Percentiles rank a stretch among this genome's conserved stretches.
These are phyloP conservation scores for Nigrograna mackinnonii DNA, from an alignment of 2,329 filamentous ascomycete species.

Conservation along the genomic window DNA sequence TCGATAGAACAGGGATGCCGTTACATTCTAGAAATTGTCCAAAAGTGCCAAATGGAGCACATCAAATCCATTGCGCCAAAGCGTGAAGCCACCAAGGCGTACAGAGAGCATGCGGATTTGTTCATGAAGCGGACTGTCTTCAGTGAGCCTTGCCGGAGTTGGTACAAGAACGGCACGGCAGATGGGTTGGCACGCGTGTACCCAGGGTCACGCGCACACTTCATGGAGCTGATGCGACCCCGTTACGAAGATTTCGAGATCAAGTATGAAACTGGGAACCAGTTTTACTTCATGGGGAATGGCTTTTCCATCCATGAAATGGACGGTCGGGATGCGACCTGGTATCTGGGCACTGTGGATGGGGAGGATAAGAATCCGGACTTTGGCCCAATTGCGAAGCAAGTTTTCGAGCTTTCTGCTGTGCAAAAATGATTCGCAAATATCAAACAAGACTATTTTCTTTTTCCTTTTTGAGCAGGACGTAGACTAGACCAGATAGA, in stretches of 20 bases:
- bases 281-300: conserved; percentile 7
- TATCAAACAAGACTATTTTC: no score
- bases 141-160: conserved; percentile 2
- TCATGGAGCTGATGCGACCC: conserved; percentile 2
- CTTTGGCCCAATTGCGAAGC: no score
- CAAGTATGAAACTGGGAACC: conserved; percentile 2
- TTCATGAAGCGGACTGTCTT: conserved; percentile 4
- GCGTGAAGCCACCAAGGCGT: not conserved
- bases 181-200: conserved; percentile 1
- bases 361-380: no score
- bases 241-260: conserved; percentile 5
- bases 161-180: conserved; percentile 8
- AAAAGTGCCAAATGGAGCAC: conserved; percentile 1
- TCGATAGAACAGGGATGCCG: not conserved
- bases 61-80: conserved; percentile 4
- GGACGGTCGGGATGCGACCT: conserved; percentile 2
- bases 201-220: conserved; percentile 1
- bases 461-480: no score
- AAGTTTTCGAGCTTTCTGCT: no score
- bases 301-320: not conserved
- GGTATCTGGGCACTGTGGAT: not conserved
- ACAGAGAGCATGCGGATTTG: conserved; percentile 2
- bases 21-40: conserved; percentile 1
- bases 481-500: no score
- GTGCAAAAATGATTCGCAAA: no score